Conservation (phyloP, 352 stramenopile genomes). For the Thalassiosira exigua region DNA sequence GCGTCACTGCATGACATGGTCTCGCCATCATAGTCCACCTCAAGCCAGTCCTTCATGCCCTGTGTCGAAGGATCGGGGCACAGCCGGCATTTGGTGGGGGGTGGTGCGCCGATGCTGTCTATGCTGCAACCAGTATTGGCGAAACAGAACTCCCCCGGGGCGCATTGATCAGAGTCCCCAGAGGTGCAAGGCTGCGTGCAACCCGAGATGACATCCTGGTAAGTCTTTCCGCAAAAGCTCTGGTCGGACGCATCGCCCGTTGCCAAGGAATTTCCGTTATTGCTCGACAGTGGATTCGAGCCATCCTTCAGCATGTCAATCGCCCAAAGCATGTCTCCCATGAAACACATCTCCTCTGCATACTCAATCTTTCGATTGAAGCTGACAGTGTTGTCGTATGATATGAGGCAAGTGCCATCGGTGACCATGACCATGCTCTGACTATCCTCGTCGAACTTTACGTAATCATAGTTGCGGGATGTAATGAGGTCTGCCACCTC, state of each 20-base stretch:
- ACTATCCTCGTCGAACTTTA: constrained; percentile 54
- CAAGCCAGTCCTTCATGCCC: constrained; percentile 65
- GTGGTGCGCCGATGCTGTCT: constrained; percentile 58
- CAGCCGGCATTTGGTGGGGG: constrained; percentile 60
- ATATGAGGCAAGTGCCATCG: constrained; percentile 62
- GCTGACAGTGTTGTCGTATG: constrained; percentile 64
- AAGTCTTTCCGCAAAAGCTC: constrained; percentile 58
- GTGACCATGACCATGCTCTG: constrained; percentile 66
- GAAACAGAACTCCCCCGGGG: constrained; percentile 53
- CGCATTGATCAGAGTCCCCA: constrained; percentile 47
- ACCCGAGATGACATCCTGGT: constrained; percentile 53
- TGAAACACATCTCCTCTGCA: constrained; percentile 57
- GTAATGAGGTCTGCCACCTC: constrained; percentile 63
- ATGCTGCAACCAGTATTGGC: constrained; percentile 62
- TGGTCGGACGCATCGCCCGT: constrained; percentile 60
- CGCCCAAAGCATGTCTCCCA: constrained; percentile 62
- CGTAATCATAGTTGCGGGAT: constrained; percentile 38
- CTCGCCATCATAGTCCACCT: constrained; percentile 51
- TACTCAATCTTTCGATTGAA: constrained; percentile 68
- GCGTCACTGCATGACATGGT: constrained; percentile 56
- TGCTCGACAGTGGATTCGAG: constrained; percentile 60
- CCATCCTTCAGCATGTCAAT: constrained; percentile 69
- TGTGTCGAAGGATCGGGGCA: constrained; percentile 63
- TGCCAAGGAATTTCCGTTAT: constrained; percentile 50
- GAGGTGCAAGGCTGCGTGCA: constrained; percentile 59